Evolutionary conservation across 2,329 filamentous ascomycete genomes (phyloP).

Genomic region (Penicillium sp.): DNA sequence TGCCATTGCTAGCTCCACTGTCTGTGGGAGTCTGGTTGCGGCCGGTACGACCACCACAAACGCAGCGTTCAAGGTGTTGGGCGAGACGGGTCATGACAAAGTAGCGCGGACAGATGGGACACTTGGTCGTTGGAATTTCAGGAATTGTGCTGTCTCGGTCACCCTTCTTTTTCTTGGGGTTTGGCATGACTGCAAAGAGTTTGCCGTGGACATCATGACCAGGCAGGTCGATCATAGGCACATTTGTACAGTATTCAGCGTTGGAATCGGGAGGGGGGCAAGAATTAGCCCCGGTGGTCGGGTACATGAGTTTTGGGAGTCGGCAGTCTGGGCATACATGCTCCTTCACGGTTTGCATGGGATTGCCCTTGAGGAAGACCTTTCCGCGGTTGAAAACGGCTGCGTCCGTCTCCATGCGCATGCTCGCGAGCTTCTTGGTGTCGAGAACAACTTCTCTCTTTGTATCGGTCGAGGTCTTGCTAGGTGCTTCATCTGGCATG

Average conservation of each 20-base stretch:
- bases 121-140: slow-evolving; percentile 46
- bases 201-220: slow-evolving; percentile 63
- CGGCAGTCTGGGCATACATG: slow-evolving; percentile 61
- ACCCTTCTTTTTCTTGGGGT: slow-evolving; percentile 46
- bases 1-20: slow-evolving; percentile 43
- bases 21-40: slow-evolving; percentile 46
- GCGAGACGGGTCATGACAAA: slow-evolving; percentile 60
- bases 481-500: slow-evolving; percentile 30
- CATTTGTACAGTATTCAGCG: slow-evolving; percentile 58
- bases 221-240: slow-evolving; percentile 56
- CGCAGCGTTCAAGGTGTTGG: slow-evolving; percentile 60
- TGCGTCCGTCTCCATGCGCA: slow-evolving; percentile 49
- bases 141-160: slow-evolving; percentile 25
- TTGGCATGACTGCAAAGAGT: slow-evolving; percentile 43
- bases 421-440: slow-evolving; percentile 33
- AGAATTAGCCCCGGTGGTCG: slow-evolving; percentile 52
- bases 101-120: slow-evolving; percentile 60
- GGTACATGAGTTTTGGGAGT: slow-evolving; percentile 58
- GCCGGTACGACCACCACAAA: slow-evolving; percentile 53
- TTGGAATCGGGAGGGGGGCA: slow-evolving; percentile 49
- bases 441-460: slow-evolving; percentile 36
- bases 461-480: slow-evolving; percentile 30
- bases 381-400: slow-evolving; percentile 54
- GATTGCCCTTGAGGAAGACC: slow-evolving; percentile 56
- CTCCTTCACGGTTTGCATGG: slow-evolving; percentile 57